Evolutionary conservation across 768 basidiomycete species (phyloP).

Genomic region (Mycena rebaudengoi): DNA sequence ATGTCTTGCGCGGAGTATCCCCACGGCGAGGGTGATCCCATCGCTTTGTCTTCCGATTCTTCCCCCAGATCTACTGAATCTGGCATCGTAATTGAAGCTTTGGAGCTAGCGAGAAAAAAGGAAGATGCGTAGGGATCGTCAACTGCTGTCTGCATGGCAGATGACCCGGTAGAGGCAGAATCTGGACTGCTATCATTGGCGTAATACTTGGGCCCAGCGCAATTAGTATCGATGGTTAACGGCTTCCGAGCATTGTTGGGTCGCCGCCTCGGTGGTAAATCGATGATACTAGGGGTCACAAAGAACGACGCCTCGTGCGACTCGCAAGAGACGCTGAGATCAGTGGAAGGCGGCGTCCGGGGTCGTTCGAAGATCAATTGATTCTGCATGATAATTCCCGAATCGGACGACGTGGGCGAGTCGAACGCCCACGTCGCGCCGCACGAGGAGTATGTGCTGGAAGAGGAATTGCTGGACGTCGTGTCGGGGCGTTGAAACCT

Average conservation of each 20-base stretch:
- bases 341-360: constrained; percentile 55
- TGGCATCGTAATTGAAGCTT: constrained; percentile 43
- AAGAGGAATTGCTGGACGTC: constrained; percentile 21
- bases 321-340: constrained; percentile 48
- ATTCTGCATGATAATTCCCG: constrained; percentile 43
- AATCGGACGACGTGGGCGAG: constrained; percentile 57
- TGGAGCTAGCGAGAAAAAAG: constrained; percentile 59
- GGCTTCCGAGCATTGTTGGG: constrained; percentile 48
- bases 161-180: constrained; percentile 61
- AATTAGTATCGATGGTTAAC: constrained; percentile 70
- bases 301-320: constrained; percentile 58
- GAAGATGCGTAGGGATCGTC: constrained; percentile 67
- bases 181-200: constrained; percentile 51
- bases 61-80: constrained; percentile 48
- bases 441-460: constrained; percentile 49
- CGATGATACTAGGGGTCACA: constrained; percentile 63
- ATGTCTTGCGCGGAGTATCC: constrained; percentile 54
- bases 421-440: constrained; percentile 65
- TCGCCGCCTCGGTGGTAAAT: constrained; percentile 49
- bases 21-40: constrained; percentile 61
- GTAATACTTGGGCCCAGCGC: constrained; percentile 54
- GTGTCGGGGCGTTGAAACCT: constrained; percentile 33
- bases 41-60: constrained; percentile 62
- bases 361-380: constrained; percentile 56
- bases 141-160: constrained; percentile 79